Base-by-base conservation (phyloP, 495 filamentous ascomycete genomes). In the Penicillium arizonense region DNA sequence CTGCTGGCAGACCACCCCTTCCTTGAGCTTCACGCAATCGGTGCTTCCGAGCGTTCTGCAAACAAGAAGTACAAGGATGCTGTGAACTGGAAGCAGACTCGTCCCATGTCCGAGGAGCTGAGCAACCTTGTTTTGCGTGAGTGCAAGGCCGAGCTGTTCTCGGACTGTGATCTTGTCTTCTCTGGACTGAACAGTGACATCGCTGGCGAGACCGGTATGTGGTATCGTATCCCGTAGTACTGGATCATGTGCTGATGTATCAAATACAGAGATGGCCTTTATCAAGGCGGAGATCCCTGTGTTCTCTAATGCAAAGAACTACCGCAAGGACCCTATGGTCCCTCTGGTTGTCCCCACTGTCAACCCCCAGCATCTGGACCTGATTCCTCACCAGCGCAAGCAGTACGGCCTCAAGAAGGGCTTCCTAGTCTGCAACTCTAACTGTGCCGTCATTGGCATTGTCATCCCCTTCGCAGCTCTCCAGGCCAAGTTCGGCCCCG, bases 271-370 rank as follows among this genome's bases (percentile, higher is more conserved):
- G 69, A 85, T 83, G 78, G 84, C 83, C 59, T 93, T 94, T 71
- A 79, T 91, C 64, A 83, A 85, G 60, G 83, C 86, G 18, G 82
- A 90, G 64, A 79, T 91, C 24, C 82, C 83, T 55, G 87, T 93
- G 58, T 94, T 95, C 73, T 92, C 88, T 49, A 95, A 93, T 62
- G 88, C 90, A 5, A 94, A 94, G 77, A 93, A 93, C 79, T 86
- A 90, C 76, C 86, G 90, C 61, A 85, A 85, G 63, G 82, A 91
- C 67, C 88, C 88, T 14, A 75, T 87, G 33, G 87, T 91, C n/a
- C 90, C 90, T 4, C 80, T 95, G 56, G 84, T 95, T 46, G 88
- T 95, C 28, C 90, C 90, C 3, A 91, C 87, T 14, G 88, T 93
- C 55, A 94, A 93, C 72, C 80, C 89, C 11, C 68, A 77, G n/a